Evolutionary conservation across 2,329 filamentous ascomycete species (phyloP).

Genomic region (Dactylonectria macrodidyma): DNA sequence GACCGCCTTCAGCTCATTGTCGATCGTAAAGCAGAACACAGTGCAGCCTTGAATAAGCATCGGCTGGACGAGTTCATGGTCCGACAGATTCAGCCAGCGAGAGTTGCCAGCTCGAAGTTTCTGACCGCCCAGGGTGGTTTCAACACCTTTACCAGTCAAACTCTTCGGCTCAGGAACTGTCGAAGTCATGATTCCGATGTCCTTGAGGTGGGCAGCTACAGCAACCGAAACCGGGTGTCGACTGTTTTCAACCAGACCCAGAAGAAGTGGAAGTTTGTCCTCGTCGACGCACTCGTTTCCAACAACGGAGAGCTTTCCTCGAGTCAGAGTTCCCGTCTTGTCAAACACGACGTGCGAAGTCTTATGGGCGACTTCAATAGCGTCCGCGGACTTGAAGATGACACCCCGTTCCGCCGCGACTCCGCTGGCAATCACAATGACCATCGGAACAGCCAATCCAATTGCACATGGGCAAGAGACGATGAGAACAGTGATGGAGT

Average conservation of each 20-base stretch:
- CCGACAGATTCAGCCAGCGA: slow-evolving; percentile 60
- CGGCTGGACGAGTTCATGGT: slow-evolving; percentile 50
- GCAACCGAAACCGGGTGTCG: slow-evolving; percentile 69
- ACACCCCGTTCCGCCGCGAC: slow-evolving; percentile 76
- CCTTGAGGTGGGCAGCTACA: slow-evolving; percentile 59
- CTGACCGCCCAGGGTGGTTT: slow-evolving; percentile 49
- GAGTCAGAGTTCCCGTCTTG: slow-evolving; percentile 84
- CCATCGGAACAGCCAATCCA: slow-evolving; percentile 83
- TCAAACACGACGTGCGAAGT: slow-evolving; percentile 81
- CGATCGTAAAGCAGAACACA: slow-evolving; percentile 63
- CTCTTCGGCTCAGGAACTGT: slow-evolving; percentile 52
- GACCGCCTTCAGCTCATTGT: slow-evolving; percentile 54
- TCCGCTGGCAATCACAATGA: slow-evolving; percentile 79
- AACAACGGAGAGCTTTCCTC: slow-evolving; percentile 65
- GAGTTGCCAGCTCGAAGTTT: slow-evolving; percentile 64
- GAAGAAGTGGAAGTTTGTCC: slow-evolving; percentile 40
- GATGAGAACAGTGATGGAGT: slow-evolving; percentile 79
- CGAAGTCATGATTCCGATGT: slow-evolving; percentile 19
- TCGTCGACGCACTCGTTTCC: slow-evolving; percentile 18
- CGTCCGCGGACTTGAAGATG: slow-evolving; percentile 77
- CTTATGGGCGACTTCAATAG: slow-evolving; percentile 74
- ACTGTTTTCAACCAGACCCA: slow-evolving; percentile 56
- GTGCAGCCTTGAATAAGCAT: slow-evolving; percentile 58
- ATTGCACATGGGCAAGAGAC: slow-evolving; percentile 87
- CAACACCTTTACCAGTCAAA: slow-evolving; percentile 63